Percentiles rank a stretch among this genome's conserved stretches.
Conservation (phyloP, 139 green algal species). For the Tetraselmis chui region DNA sequence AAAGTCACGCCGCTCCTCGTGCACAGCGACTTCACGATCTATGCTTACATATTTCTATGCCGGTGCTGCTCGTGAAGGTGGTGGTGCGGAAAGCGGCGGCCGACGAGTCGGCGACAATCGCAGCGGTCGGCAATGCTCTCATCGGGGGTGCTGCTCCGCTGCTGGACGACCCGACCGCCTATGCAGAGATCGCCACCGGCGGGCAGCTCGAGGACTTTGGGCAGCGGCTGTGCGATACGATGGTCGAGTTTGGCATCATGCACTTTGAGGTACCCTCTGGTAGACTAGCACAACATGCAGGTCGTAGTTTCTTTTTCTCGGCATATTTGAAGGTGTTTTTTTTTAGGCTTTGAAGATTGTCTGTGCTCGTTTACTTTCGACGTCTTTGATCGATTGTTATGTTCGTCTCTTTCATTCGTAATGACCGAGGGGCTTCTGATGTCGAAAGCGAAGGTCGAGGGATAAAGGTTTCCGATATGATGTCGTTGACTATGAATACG, state of each 20-base stretch:
- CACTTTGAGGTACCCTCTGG: slow-evolving; percentile 37
- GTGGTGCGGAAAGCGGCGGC: slow-evolving; percentile 29
- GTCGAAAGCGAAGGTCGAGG: background rate
- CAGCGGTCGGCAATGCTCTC: slow-evolving; percentile 29
- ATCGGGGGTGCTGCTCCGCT: slow-evolving; percentile 42
- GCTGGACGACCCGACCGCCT: slow-evolving; percentile 27
- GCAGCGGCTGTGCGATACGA: slow-evolving; percentile 44
- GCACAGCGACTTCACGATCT: too few species aligned
- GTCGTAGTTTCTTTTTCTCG: background rate
- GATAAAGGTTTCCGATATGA: too few species aligned
- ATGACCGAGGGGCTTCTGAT: background rate
- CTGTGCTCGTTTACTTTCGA: background rate
- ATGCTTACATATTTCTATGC: too few species aligned
- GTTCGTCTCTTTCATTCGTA: background rate
- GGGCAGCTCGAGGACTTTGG: slow-evolving; percentile 58
- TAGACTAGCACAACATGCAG: slow-evolving; percentile 28
- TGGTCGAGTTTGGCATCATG: slow-evolving; percentile 37
- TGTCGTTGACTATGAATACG: too few species aligned
- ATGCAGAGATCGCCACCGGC: slow-evolving; percentile 45
- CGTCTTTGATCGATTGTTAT: background rate
- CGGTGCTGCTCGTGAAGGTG: slow-evolving; percentile 16
- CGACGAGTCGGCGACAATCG: slow-evolving; percentile 31
- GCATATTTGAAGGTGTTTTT: background rate
- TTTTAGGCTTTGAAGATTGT: background rate
- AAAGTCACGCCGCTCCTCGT: too few species aligned